These are phyloP conservation scores for Phytomonas francai DNA, from an alignment of 208 protist genomes.

Conservation along the genomic window DNA sequence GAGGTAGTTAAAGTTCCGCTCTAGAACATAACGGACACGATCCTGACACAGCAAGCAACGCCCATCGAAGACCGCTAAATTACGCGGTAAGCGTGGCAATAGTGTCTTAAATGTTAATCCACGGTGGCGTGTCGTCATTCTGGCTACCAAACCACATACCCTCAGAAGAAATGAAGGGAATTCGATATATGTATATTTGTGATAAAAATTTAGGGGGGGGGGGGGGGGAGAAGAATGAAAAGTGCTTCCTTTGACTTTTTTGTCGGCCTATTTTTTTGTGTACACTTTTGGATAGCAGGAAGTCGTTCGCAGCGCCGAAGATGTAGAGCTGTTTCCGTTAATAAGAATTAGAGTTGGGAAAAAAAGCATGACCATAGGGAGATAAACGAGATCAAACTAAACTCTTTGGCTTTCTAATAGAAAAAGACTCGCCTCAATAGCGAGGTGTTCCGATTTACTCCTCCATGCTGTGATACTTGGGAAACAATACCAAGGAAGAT, in stretches of 20 bases:
- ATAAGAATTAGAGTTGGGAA: neutral
- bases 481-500: neutral
- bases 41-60: conserved; percentile 72
- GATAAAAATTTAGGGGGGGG: neutral
- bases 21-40: conserved; percentile 58
- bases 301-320: neutral
- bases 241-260: conserved; percentile 4
- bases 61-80: conserved; percentile 74
- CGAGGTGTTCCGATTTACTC: neutral
- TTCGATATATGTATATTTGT: neutral
- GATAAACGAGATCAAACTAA: neutral
- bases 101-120: conserved; percentile 30
- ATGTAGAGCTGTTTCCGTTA: neutral
- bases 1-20: conserved; percentile 84
- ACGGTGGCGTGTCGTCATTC: conserved; percentile 21
- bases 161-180: neutral
- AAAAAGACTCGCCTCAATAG: neutral
- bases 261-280: neutral
- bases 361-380: neutral
- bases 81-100: conserved; percentile 58
- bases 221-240: neutral
- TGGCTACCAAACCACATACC: neutral
- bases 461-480: neutral
- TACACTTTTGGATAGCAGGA: neutral
- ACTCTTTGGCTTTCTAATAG: neutral